These are phyloP conservation scores for Setaria italica DNA, from an alignment of 202 grass and related monocot species.

Conservation along the genomic window DNA sequence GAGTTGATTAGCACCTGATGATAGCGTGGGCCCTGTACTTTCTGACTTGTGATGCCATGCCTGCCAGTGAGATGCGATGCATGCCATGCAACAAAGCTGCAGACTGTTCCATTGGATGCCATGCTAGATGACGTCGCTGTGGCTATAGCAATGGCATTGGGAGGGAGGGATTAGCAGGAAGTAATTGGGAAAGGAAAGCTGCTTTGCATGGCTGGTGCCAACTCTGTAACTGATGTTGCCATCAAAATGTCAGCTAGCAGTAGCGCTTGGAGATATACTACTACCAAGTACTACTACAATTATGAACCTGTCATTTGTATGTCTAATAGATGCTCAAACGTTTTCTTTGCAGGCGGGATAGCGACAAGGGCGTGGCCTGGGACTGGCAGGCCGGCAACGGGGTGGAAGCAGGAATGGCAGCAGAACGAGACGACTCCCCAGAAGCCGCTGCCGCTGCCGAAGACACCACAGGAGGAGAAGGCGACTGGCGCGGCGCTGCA, in stretches of 20 bases:
- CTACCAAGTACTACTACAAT: no score
- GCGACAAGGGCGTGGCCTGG: not conserved
- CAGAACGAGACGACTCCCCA: not conserved
- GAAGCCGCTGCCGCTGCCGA: not conserved
- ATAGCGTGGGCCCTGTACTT: conserved; percentile 12
- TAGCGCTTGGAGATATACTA: not conserved
- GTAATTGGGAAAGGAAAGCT: not conserved
- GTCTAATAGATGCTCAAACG: not conserved
- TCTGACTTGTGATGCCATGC: not conserved
- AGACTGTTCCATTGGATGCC: not conserved
- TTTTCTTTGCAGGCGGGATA: not conserved
- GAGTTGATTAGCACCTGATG: not conserved
- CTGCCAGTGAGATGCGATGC: not conserved
- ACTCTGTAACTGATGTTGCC: not conserved
- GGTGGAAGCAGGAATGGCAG: not conserved
- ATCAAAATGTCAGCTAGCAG: not conserved
- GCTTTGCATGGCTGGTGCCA: not conserved
- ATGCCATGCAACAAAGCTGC: not conserved
- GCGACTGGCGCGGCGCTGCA: not conserved
- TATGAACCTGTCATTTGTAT: not conserved
- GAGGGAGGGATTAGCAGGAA: not conserved
- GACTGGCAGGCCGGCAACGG: conserved; percentile 2
- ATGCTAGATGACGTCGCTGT: not conserved
- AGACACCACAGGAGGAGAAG: not conserved
- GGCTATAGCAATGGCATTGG: not conserved